These are phyloP conservation scores for Hordeum vulgare DNA, from an alignment of 176 grass and related monocot species.

Conservation along the genomic window MorexV3_pseudomolecules_assembly NC_058519.1:144115353-144115852, in stretches of 20 bases:
- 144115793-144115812: constrained; percentile 76
- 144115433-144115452: constrained; percentile 83
- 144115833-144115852: constrained; percentile 82
- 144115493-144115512: constrained; percentile 86
- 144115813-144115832: constrained; percentile 86
- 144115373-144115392: constrained; percentile 83
- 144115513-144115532: constrained; percentile 39
- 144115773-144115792: constrained; percentile 92
- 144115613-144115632: constrained; percentile 50
- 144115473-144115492: constrained; percentile 49
- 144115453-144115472: constrained; percentile 74
- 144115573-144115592: constrained; percentile 73
- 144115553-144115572: constrained; percentile 55
- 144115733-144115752: constrained; percentile 74
- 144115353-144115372: constrained; percentile 75
- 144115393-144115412: constrained; percentile 78
- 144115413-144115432: constrained; percentile 99
- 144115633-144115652: constrained; percentile 51
- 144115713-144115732: constrained; percentile 58
- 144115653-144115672: constrained; percentile 23
- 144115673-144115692: constrained; percentile 61
- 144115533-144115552: not conserved
- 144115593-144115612: constrained; percentile 68
- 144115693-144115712: constrained; percentile 36
- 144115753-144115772: constrained; percentile 87